Conservation (phyloP, 228 moss, liverwort and hornwort species). For the Sphagnum magellanicum region DNA sequence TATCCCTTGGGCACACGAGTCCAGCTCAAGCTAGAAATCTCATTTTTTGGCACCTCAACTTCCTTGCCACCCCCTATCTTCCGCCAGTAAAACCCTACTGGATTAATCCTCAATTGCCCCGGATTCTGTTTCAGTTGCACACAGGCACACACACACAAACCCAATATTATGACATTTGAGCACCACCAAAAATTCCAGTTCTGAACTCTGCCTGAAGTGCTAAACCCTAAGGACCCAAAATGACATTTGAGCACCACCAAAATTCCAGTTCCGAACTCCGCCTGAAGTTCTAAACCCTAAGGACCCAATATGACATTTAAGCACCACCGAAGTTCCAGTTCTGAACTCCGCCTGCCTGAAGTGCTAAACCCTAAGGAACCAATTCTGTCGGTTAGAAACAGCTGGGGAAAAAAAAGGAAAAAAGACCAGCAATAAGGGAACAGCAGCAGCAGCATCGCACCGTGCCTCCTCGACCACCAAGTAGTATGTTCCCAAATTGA, state of each 20-base stretch:
- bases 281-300: no score
- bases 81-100: slow-evolving; percentile 86
- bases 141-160: neutral
- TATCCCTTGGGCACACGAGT: slow-evolving; percentile 86
- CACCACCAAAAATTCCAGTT: neutral
- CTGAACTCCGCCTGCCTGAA: neutral
- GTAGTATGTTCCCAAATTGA: slow-evolving; percentile 85
- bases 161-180: neutral
- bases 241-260: no score
- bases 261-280: no score
- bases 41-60: slow-evolving; percentile 76
- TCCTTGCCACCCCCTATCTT: slow-evolving; percentile 91
- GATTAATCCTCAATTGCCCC: slow-evolving; percentile 88
- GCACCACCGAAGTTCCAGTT: no score
- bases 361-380: neutral
- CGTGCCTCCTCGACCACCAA: slow-evolving; percentile 86
- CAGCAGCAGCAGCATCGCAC: slow-evolving; percentile 10
- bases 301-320: no score
- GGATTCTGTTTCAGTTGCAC: slow-evolving; percentile 38
- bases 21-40: slow-evolving; percentile 82
- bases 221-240: neutral
- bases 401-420: neutral
- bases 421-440: no score
- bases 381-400: neutral
- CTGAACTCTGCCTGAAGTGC: neutral